Evolutionary conservation across 371 early-diverging fungal species (phyloP), one percentile per base, ranked within the genome.

Genomic region (Mucor ambiguus): DNA sequence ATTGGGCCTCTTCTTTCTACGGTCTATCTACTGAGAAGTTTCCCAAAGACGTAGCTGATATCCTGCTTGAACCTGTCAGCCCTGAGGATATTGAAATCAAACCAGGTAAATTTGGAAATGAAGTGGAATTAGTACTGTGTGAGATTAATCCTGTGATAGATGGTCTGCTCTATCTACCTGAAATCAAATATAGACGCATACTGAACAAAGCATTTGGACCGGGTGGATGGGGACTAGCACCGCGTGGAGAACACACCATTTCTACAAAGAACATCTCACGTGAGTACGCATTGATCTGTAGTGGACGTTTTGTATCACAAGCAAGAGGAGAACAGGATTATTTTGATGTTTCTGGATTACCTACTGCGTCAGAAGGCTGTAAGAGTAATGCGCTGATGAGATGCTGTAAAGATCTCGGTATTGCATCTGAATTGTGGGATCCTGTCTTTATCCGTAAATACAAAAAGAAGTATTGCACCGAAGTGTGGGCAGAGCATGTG

Each of bases 251-350:
- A 24, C 93, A 96, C 73, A 92, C 93, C 1, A 86, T 96, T 30
- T 84, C 87, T 11, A 82, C 86, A 18, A 89, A 85, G 66, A 92
- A 85, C 41, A 86, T 96, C 35, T 94, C 95, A 11, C 86, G 97
- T 35, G 97, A 98, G 75, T 98, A 95, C 72, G 96, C 97, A 4
- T 80, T 98, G 30, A 85, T 95, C 60, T 91, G 93, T 67, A 84
- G 83, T 37, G 98, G 98, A 54, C 87, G 85, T 62, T 89, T 93
- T 71, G 90, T 95, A 3, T 88, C 95, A 24, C 93, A 95, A 71
- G 95, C 98, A n/a, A 91, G 98, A 64, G 98, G 98, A 41, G 96
- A 97, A 71, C 96, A 95, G 70, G 95, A 93, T 63, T 96, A 86
- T 69, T 94, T 94, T 76, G 91, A 92, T 69, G 76, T 83, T 22